Base-by-base conservation (phyloP, 2,329 filamentous ascomycete species). In the Aspergillus clavatus region DNA sequence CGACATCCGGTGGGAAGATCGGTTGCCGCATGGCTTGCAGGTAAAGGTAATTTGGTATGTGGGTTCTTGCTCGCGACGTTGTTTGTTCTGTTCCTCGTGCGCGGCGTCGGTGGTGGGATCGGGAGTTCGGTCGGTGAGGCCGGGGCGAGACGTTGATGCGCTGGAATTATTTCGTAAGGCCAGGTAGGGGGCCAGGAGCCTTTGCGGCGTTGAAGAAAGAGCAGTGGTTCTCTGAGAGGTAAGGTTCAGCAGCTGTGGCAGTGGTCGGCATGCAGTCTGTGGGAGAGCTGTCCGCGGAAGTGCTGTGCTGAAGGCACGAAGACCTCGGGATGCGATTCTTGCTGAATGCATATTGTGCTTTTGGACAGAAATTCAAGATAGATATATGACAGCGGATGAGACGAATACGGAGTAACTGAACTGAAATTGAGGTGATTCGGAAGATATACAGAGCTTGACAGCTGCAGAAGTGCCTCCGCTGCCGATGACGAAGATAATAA, bases 31-130 rank as follows among this genome's bases (percentile, higher is more conserved):
- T 24, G 87, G 88, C 47, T 86, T 83, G 78, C 93, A 98, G 55
- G 93, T 98, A 67, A 98, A 96, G 40, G 83, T 87, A 53, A 98
- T 77, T 56, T 89, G 79, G 71, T 97, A 98, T 46, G 87, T 81
- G 1, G 88, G 88, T 55, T 81, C 63, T 49, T 69, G 51, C 49
- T 67, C 57, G 51, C 69, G 59, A 50, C 68, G 59, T 41, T 62
- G 46, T 56, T 63, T 54, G 53, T 68, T 68, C 40, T 58, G 51
- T 29, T 67, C 66, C 28, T 58, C 59, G 43, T 66, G 58, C 43
- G 62, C 52, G 40, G 63, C 56, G 45, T 65, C 61, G 24, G 55
- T 58, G 46, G 65, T 49, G 19, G 56, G 43, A 46, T 51, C 46
- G 29, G 50, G 18, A 31, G 53, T 36, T 19, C 59, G 59, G 41